Evolutionary conservation across 306 rosid species (phyloP).

Genomic region (Lotus japonicus): DNA sequence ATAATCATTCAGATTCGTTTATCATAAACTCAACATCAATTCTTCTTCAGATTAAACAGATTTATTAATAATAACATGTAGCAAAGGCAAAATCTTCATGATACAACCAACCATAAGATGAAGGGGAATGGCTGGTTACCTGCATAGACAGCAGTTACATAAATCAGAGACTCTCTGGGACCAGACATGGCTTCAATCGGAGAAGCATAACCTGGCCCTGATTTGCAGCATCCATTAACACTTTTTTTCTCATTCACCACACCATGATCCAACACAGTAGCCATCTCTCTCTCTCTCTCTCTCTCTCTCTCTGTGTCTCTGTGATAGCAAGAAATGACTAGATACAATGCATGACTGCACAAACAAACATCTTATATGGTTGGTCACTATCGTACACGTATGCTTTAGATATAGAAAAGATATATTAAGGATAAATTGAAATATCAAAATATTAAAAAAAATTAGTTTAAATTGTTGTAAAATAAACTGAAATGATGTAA

Average conservation of each 20-base stretch:
- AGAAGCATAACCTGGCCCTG: slow-evolving; percentile 81
- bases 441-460: too few relatives aligned
- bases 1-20: too few relatives aligned
- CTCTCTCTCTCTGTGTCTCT: too few relatives aligned
- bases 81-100: too few relatives aligned
- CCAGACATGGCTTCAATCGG: slow-evolving; percentile 84
- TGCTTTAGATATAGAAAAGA: too few relatives aligned
- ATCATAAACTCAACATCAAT: background rate
- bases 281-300: slow-evolving; percentile 8
- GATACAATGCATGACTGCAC: too few relatives aligned
- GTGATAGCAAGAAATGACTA: background rate
- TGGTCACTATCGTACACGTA: too few relatives aligned
- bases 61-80: too few relatives aligned
- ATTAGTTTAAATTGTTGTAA: too few relatives aligned
- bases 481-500: too few relatives aligned
- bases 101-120: background rate
- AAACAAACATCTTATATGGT: too few relatives aligned
- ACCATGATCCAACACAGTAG: background rate
- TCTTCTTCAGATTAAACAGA: background rate
- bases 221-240: slow-evolving; percentile 38
- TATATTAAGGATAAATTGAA: too few relatives aligned
- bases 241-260: background rate
- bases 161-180: slow-evolving; percentile 70
- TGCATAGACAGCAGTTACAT: slow-evolving; percentile 68
- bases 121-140: slow-evolving; percentile 29